A percentile compares a stretch with the other conserved stretches of the same genome.
Conservation (phyloP, 257 asterid species). For the Agastache rugosa region DNA sequence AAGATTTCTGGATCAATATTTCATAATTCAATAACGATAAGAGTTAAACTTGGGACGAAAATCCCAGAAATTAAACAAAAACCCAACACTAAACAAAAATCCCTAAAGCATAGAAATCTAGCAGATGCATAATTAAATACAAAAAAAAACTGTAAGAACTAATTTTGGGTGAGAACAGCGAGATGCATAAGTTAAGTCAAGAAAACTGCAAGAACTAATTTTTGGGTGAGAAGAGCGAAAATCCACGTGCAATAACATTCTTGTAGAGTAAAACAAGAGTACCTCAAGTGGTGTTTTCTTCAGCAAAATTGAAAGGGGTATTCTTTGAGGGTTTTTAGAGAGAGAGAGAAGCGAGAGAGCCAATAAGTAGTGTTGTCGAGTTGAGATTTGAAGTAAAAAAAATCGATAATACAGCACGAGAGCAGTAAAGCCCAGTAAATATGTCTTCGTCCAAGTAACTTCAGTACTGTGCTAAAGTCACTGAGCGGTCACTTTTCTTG, state of each 20-base stretch:
- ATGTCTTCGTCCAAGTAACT: constrained; percentile 26
- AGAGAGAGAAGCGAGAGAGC: constrained; percentile 19
- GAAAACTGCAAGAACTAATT: constrained; percentile 30
- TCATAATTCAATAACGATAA: constrained; percentile 39
- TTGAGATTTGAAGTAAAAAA: constrained; percentile 28
- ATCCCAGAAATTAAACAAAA: constrained; percentile 17
- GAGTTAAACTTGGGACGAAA: constrained; percentile 28
- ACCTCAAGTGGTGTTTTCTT: constrained; percentile 48
- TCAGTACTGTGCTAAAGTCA: neutral
- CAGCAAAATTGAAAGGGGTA: constrained; percentile 41
- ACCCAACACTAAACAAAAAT: constrained; percentile 35
- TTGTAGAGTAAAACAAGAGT: constrained; percentile 29
- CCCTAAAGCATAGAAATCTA: constrained; percentile 54
- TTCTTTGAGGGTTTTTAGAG: constrained; percentile 44
- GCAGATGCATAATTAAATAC: constrained; percentile 25
- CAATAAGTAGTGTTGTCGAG: constrained; percentile 15
- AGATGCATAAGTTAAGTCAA: constrained; percentile 26
- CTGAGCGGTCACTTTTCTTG: neutral
- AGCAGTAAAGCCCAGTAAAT: neutral
- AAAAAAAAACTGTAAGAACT: constrained; percentile 28
- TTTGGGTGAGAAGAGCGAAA: neutral
- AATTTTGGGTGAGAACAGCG: neutral
- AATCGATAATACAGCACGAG: constrained; percentile 9
- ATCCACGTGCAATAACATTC: constrained; percentile 26
- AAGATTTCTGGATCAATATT: constrained; percentile 44